Evolutionary conservation across 352 stramenopile genomes (phyloP).

Genomic region (Phytophthora nicotianae): DNA sequence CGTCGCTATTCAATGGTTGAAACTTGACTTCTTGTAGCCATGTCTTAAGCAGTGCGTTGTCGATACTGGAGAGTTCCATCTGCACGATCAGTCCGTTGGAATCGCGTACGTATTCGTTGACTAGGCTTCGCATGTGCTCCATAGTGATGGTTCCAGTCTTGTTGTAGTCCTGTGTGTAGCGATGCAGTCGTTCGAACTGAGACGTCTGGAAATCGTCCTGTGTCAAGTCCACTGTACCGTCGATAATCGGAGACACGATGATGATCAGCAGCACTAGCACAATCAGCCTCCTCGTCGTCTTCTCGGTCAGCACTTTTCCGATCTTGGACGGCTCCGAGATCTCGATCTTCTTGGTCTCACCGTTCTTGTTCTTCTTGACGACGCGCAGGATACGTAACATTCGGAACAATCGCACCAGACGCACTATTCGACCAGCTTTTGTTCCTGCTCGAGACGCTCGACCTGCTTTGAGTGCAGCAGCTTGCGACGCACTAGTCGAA

Average conservation of each 20-base stretch:
- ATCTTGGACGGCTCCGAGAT: conserved; percentile 93
- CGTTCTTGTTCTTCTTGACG: conserved; percentile 80
- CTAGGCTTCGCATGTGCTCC: conserved; percentile 51
- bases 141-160: conserved; percentile 54
- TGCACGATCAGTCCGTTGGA: conserved; percentile 71
- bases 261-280: conserved; percentile 90
- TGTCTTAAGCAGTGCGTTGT: conserved; percentile 39
- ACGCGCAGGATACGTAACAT: conserved; percentile 90
- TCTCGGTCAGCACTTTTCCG: conserved; percentile 94
- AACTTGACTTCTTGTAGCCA: conserved; percentile 74
- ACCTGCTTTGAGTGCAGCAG: conserved; percentile 80
- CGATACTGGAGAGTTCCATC: conserved; percentile 62
- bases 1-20: conserved; percentile 51
- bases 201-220: conserved; percentile 80
- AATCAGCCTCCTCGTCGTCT: conserved; percentile 93
- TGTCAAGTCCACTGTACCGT: conserved; percentile 69
- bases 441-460: conserved; percentile 86
- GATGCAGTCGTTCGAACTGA: conserved; percentile 81
- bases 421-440: conserved; percentile 91
- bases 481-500: conserved; percentile 41
- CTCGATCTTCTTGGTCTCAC: conserved; percentile 56
- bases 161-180: conserved; percentile 87
- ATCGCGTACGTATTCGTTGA: conserved; percentile 78
- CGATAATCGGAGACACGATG: conserved; percentile 84
- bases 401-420: conserved; percentile 91